Percentiles rank a stretch among this genome's conserved stretches.
Evolutionary conservation across 192 early-diverging fungal genomes (phyloP).

Genomic region (Backusella sp.): DNA sequence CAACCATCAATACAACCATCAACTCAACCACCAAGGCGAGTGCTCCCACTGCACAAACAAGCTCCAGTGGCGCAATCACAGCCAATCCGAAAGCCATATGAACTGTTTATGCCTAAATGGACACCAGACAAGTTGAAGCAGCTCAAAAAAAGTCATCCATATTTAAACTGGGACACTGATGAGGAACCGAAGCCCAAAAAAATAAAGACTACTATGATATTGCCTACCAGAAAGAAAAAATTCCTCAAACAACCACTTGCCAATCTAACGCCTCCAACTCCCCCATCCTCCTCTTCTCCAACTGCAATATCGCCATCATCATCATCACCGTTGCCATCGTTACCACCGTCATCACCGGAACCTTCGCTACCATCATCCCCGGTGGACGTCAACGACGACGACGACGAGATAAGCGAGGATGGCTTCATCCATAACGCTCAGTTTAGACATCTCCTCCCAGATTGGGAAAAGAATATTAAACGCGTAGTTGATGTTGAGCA

Average conservation of each 20-base stretch:
- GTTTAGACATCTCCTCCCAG: neutral
- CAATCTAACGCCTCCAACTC: neutral
- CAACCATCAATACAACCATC: neutral
- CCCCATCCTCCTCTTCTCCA: neutral
- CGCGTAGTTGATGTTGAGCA: neutral
- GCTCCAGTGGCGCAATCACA: too few species aligned
- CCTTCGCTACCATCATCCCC: neutral
- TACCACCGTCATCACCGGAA: neutral
- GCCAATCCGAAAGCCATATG: too few species aligned
- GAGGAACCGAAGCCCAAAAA: neutral
- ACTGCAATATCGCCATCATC: neutral
- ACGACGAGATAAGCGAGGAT: too few species aligned
- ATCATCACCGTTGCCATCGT: neutral
- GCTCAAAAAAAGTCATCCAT: neutral
- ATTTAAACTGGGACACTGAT: neutral
- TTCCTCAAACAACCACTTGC: neutral
- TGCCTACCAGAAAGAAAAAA: neutral
- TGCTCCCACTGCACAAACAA: too few species aligned
- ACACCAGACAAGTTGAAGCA: neutral
- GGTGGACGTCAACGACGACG: too few species aligned
- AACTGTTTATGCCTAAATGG: neutral
- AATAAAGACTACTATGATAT: neutral
- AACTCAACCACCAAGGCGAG: neutral
- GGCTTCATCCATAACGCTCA: too few species aligned
- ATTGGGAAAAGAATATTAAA: neutral